A percentile compares a stretch with the other conserved stretches of the same genome.
phyloP scores from a whole-genome alignment of 805 yeast species.

The Wickerhamomyces tratensis region DNA sequence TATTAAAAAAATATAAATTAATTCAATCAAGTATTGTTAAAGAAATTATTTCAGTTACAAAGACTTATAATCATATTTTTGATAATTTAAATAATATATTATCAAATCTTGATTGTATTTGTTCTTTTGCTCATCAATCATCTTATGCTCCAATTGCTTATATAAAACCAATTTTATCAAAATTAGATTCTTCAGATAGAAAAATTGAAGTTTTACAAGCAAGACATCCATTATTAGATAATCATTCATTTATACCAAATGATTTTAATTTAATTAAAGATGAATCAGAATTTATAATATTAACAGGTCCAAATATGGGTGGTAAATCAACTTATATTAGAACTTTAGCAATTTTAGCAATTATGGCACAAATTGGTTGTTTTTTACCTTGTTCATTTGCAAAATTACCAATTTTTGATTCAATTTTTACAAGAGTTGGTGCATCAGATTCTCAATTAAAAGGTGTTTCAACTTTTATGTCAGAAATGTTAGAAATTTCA shows the following conservation, averaged over 20 bases:
- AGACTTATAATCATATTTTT: constrained; percentile 74
- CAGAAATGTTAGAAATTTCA: constrained; percentile 93
- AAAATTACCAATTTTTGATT: constrained; percentile 78
- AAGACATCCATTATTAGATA: constrained; percentile 24
- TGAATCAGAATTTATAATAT: constrained; percentile 61
- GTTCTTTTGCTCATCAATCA: constrained; percentile 76
- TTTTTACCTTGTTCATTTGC: constrained; percentile 78
- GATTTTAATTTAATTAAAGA: constrained; percentile 62
- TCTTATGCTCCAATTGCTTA: constrained; percentile 79
- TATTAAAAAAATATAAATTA: constrained; percentile 57
- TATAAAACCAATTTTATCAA: constrained; percentile 61
- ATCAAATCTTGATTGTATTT: constrained; percentile 74
- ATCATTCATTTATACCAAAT: constrained; percentile 33
- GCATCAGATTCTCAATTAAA: constrained; percentile 97
- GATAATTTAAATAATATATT: constrained; percentile 54
- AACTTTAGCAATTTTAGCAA: constrained; percentile 78
- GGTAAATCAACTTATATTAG: constrained; percentile 92
- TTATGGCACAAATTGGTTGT: constrained; percentile 86
- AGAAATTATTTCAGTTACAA: constrained; percentile 73
- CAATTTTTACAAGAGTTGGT: constrained; percentile 93
- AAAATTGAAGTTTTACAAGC: constrained; percentile 56
- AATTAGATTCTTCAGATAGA: constrained; percentile 35
- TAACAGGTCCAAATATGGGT: constrained; percentile 97
- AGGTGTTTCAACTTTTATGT: constrained; percentile 94
- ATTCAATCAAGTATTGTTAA: constrained; percentile 73